These are phyloP conservation scores for Aspergillus cavernicola DNA, from an alignment of 495 filamentous ascomycete genomes.

Conservation along the genomic window DNA sequence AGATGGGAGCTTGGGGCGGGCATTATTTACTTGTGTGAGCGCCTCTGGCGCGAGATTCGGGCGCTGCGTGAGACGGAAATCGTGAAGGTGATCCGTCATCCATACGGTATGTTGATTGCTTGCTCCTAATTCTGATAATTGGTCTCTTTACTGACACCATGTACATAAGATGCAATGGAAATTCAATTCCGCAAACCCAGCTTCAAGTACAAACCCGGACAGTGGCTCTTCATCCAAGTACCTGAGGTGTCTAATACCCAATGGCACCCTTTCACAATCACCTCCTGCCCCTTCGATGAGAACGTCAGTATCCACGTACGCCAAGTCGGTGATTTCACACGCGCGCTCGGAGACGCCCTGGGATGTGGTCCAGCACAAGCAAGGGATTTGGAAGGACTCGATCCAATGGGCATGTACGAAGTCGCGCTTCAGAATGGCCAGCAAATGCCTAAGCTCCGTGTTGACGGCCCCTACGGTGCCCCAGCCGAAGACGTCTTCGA, in stretches of 20 bases:
- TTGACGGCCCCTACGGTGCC: conserved; percentile 95
- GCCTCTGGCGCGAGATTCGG: conserved; percentile 89
- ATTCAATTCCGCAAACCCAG: conserved; percentile 95
- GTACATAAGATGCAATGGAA: conserved; percentile 80
- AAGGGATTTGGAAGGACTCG: conserved; percentile 82
- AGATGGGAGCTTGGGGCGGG: conserved; percentile 93
- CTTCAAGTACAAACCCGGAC: conserved; percentile 97
- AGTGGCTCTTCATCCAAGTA: conserved; percentile 95
- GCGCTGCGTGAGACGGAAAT: conserved; percentile 80
- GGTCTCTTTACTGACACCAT: no score
- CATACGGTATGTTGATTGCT: conserved; percentile 67
- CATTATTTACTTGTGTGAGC: conserved; percentile 78
- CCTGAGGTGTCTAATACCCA: conserved; percentile 82
- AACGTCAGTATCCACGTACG: conserved; percentile 93
- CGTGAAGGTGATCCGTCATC: conserved; percentile 89
- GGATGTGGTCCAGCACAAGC: conserved; percentile 82
- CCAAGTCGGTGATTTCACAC: conserved; percentile 95
- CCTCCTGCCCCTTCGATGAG: conserved; percentile 91
- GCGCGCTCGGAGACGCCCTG: conserved; percentile 81
- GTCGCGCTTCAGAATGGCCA: conserved; percentile 92
- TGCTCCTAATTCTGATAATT: conserved; percentile 26
- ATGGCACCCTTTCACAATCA: conserved; percentile 99
- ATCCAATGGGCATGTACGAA: conserved; percentile 96
- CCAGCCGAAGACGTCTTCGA: conserved; percentile 92
- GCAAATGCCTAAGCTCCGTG: conserved; percentile 79